phyloP scores from a whole-genome alignment of 1,284 basidiomycete species.

The Apiotrichum laibachii region DNA sequence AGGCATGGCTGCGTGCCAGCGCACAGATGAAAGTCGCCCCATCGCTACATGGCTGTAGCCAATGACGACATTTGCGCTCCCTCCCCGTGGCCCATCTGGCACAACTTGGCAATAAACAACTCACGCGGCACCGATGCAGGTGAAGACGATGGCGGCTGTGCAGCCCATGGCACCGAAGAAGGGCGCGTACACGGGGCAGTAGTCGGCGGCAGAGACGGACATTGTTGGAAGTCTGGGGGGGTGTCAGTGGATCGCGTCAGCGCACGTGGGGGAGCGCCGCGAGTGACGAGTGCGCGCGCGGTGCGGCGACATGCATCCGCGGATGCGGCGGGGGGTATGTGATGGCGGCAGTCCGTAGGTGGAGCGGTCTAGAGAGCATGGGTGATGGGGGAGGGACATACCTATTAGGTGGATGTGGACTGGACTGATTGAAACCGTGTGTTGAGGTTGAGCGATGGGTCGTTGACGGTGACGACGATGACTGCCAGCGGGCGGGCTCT shows the following conservation, averaged over 20 bases:
- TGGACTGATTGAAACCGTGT: background rate
- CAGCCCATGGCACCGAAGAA: slow-evolving; percentile 98
- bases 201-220: slow-evolving; percentile 54
- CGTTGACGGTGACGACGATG: slow-evolving; percentile 4
- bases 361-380: background rate
- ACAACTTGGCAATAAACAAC: slow-evolving; percentile 15
- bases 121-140: slow-evolving; percentile 61
- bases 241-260: slow-evolving; percentile 7
- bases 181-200: slow-evolving; percentile 91
- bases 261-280: slow-evolving; percentile 12
- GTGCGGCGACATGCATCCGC: background rate
- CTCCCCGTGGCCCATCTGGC: background rate
- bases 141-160: slow-evolving; percentile 95
- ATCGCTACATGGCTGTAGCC: background rate
- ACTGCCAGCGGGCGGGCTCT: background rate
- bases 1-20: background rate
- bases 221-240: slow-evolving; percentile 2
- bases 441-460: background rate
- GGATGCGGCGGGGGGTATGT: too few relatives aligned
- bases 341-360: too few relatives aligned
- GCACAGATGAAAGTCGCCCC: background rate
- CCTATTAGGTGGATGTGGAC: background rate
- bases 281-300: too few relatives aligned
- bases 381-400: background rate
- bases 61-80: slow-evolving; percentile 5